Evolutionary conservation across 306 rosid species (phyloP).

Genomic region (Myrica gale): DNA sequence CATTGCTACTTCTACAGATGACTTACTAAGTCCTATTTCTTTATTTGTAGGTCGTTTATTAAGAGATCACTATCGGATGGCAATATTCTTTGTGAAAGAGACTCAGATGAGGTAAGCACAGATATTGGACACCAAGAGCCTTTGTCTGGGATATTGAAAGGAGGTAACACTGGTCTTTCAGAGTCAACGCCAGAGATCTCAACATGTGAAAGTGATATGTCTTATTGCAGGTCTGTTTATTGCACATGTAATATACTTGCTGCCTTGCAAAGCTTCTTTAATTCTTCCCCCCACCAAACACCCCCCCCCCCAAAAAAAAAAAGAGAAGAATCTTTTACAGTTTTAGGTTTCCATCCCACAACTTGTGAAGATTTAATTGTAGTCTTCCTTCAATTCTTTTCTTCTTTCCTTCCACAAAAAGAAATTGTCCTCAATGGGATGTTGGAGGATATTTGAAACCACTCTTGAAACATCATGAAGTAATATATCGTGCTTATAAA

Average conservation of each 20-base stretch:
- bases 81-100: conserved; percentile 57
- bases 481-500: neutral
- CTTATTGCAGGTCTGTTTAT: conserved; percentile 62
- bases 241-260: conserved; percentile 20
- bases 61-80: conserved; percentile 93
- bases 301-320: too few species aligned
- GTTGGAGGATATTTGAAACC: too few species aligned
- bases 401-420: neutral
- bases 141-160: conserved; percentile 40
- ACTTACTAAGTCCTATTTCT: conserved; percentile 20
- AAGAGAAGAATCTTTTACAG: too few species aligned
- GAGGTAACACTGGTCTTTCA: conserved; percentile 33
- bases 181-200: conserved; percentile 54
- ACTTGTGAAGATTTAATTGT: neutral
- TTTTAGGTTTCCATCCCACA: conserved; percentile 5
- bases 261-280: conserved; percentile 3
- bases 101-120: conserved; percentile 36
- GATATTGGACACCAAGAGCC: conserved; percentile 38
- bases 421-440: too few species aligned
- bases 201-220: conserved; percentile 49
- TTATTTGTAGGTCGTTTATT: conserved; percentile 53
- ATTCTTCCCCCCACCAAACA: neutral
- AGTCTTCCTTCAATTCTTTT: neutral
- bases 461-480: neutral
- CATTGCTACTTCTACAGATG: neutral